Conservation (phyloP, 2,329 filamentous ascomycete genomes). For the Botrytis fabae region DNA sequence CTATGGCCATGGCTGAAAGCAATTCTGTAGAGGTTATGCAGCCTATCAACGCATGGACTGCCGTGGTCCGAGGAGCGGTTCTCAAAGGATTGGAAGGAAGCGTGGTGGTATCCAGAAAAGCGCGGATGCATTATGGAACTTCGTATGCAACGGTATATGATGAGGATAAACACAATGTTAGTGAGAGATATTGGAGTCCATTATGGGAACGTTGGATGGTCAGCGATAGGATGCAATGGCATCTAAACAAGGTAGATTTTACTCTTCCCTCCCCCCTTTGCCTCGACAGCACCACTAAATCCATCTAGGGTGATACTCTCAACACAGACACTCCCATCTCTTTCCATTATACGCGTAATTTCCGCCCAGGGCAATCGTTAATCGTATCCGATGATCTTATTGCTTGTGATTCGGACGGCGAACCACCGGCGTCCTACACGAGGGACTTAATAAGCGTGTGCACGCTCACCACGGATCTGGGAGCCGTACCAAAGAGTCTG, state of each 20-base stretch:
- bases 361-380: slow-evolving; percentile 72
- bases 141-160: slow-evolving; percentile 81
- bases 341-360: slow-evolving; percentile 85
- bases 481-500: slow-evolving; percentile 69
- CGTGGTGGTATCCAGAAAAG: slow-evolving; percentile 74
- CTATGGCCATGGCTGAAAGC: slow-evolving; percentile 48
- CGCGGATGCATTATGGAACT: slow-evolving; percentile 72
- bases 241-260: slow-evolving; percentile 65
- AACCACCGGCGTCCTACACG: slow-evolving; percentile 59
- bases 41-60: slow-evolving; percentile 79
- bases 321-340: slow-evolving; percentile 73
- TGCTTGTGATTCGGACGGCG: slow-evolving; percentile 65
- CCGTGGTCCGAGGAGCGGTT: slow-evolving; percentile 75
- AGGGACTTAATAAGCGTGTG: slow-evolving; percentile 70
- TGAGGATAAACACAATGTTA: slow-evolving; percentile 69
- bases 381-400: slow-evolving; percentile 79
- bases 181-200: slow-evolving; percentile 76
- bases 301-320: slow-evolving; percentile 65
- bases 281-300: not conserved
- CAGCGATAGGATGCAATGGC: slow-evolving; percentile 81
- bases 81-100: slow-evolving; percentile 73
- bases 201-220: slow-evolving; percentile 85
- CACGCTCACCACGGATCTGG: slow-evolving; percentile 77
- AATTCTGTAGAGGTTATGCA: slow-evolving; percentile 77
- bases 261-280: no score